Base-by-base conservation (phyloP, 2,329 filamentous ascomycete species). In the Hymenoscyphus fructigenus region DNA sequence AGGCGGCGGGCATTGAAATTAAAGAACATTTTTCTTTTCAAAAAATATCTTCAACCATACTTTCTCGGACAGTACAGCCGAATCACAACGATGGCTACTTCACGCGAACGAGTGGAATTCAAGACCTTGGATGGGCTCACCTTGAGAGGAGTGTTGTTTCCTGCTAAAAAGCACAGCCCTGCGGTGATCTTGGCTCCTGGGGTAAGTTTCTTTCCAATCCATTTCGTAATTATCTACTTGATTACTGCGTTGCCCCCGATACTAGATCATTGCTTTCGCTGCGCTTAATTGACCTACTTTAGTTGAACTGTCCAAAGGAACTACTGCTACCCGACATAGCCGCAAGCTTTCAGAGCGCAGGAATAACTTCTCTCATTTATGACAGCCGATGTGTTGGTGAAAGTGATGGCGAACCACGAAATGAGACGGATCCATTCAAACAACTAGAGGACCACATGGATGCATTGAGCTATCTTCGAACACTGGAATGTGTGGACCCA, bases 81-180 rank as follows among this genome's bases (percentile, higher is more conserved):
- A 36, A 12, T 36, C 34, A 36, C 23, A 50, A 29, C 26, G 6
- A 34, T 50, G 29, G 23, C 26, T 26, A 26, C 59, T 26, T 29
- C n/a, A 23, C 47, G 34, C 34, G 32, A 69, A 63, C 71, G 76
- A 53, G 73, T 80, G 59, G 75, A 79, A 64, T 78, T 79, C 70
- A 73, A 74, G 53, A 79, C 79, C 7, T 57, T 79, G 1, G 78
- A 80, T 67, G 78, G 78, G 2, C 53, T 78, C 2, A 77, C 70
- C 5, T 68, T 81, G 5, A 69, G 75, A 6, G 79, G 78, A 9
- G 71, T 70, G 66, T 68, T 80, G 6, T 81, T 75, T 63, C 71
- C 73, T 26, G 76, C 74, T 7, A 50, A 26, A 9, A 29, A 36
- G 44, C 60, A 53, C n/a, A 62, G 65, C 4, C 68, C 70, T 15